These are phyloP conservation scores for Paraurostyla sp. DNA, from an alignment of 73 alveolate genomes.

Conservation along the genomic window DNA sequence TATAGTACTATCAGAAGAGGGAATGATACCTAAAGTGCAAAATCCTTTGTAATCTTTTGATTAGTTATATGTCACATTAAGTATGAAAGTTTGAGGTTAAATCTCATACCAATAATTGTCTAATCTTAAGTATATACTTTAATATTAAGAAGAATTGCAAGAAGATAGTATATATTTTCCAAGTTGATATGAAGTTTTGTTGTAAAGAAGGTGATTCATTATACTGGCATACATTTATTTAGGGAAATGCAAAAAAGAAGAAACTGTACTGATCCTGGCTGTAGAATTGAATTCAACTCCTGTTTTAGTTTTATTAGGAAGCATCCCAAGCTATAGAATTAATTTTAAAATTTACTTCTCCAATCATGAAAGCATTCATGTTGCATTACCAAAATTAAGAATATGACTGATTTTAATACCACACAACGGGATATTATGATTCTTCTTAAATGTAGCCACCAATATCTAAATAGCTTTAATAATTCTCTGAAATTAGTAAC, in stretches of 20 bases:
- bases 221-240: neutral
- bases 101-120: conserved; percentile 28
- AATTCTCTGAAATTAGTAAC: neutral
- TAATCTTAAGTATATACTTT: conserved; percentile 18
- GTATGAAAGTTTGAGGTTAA: neutral
- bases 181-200: neutral
- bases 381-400: conserved; percentile 5
- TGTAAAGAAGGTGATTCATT: neutral
- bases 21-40: conserved; percentile 8
- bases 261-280: conserved; percentile 22
- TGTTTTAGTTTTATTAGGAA: neutral
- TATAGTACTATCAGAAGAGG: neutral
- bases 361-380: conserved; percentile 25
- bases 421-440: neutral
- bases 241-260: conserved; percentile 1
- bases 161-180: neutral
- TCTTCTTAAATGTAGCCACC: conserved; percentile 2
- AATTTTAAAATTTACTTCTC: neutral
- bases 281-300: neutral
- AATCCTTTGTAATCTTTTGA: neutral
- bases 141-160: neutral
- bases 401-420: conserved; percentile 7
- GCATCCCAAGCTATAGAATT: neutral
- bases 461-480: conserved; percentile 22
- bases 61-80: neutral